Base-by-base conservation (phyloP, 1,284 basidiomycete genomes). In the Puccinia coronata region DNA sequence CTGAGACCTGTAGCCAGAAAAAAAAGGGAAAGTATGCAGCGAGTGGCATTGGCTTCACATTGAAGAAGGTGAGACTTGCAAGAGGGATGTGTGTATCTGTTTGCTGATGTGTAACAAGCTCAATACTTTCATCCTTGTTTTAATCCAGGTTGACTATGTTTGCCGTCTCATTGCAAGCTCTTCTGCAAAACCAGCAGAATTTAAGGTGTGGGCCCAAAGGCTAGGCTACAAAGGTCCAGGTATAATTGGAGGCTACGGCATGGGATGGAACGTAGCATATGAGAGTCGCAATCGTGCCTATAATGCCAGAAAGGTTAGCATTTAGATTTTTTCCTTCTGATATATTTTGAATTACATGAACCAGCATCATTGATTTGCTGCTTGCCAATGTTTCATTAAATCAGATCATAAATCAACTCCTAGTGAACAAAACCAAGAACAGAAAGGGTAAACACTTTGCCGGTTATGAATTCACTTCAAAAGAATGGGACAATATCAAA, bases 221-320 rank as follows among this genome's bases (percentile, higher is more conserved):
- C n/a, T n/a, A n/a, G 53, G n/a, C 25, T 72, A 72, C 28, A 28
- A 34, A 20, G 70, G 70, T 23, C 70, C n/a, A 5, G 47, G 49
- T 36, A 36, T 49, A 31, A 72, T 72, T 36, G 47, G 49, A 1
- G n/a, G 70, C 47, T 72, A 55, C 20, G 70, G 70, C 14, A 72
- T 72, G 14, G 8, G 20, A 72, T 72, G 43, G 49, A 72, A 72
- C 70, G 55, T 72, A 16, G 49, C 47, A 0, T 51, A 36, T 31
- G 6, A 72, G 20, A 65, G 9, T n/a, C 18, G 34, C 18, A 36
- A 39, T 20, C 34, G 34, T 39, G 61, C 61, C 9, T 65, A 65
- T 39, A 23, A 39, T 2, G 61, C 34, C 18, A 65, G 61, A 43
- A 65, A 43, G 34, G 61, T 65, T 9, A n/a, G n/a, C n/a, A n/a